Evolutionary conservation across 2,329 filamentous ascomycete species (phyloP), one percentile per base, ranked within the genome.

Genomic region (Colletotrichum agaves): DNA sequence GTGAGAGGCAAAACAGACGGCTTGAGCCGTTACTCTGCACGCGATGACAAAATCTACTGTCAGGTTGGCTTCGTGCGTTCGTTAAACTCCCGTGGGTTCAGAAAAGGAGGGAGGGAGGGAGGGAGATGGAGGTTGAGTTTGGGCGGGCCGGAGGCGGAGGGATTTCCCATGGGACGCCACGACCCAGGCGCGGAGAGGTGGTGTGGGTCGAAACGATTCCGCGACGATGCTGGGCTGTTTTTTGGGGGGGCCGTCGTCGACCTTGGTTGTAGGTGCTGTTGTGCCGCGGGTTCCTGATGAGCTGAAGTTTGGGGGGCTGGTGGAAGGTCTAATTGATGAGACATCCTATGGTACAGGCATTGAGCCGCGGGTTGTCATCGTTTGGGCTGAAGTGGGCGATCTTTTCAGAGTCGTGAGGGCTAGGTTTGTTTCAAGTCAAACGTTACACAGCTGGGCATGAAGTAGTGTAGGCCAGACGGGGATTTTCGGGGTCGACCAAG

Each of bases 191-290:
- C 23, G 43, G 60, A 21, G 5, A 59, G 19, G 11, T 27, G 31
- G 53, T 50, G 64, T 50, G 64, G 64, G 52, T 67, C 64, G 60
- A 67, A 64, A 64, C 60, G 64, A 61, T 67, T 64, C 52, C 64
- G 60, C 60, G 64, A 67, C 64, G 39, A 31, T 19, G 21, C 37
- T 46, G 55, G 19, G 17, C 37, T 63, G 23, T 15, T 41, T 59
- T 19, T 33, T n/a, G 19, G 55, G 44, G 39, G 27, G 41, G 15
- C 19, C 4, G 15, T 27, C 3, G n/a, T 19, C 23, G 27, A 7
- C 27, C 6, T 27, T 27, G 23, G 27, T 27, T 27, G 27, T 27
- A 7, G 27, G 27, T 7, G 59, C 27, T 33, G 59, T 46, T 15
- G n/a, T n/a, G 17, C 33, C n/a, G 46, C 5, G 5, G 8, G 19